Conservation (phyloP, 148 eudicot species). For the Dianthus caryophyllus region DNA sequence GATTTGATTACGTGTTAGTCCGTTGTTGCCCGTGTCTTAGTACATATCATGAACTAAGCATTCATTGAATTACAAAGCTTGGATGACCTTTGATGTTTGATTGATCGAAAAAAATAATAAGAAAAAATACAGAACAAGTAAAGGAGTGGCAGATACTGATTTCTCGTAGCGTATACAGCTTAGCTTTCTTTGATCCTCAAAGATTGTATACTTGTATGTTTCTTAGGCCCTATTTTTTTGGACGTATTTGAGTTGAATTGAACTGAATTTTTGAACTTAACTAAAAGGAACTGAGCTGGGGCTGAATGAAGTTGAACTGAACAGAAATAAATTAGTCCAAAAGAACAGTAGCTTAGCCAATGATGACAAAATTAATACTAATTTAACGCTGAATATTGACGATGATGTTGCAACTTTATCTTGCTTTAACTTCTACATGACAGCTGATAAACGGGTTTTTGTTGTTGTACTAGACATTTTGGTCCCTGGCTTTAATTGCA, state of each 20-base stretch:
- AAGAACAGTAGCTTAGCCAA: too few species aligned
- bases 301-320: too few species aligned
- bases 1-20: neutral
- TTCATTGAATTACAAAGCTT: neutral
- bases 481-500: too few species aligned
- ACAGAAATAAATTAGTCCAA: too few species aligned
- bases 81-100: neutral
- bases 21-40: neutral
- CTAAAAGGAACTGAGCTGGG: too few species aligned
- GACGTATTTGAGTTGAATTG: too few species aligned
- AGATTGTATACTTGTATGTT: constrained; percentile 10
- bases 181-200: constrained; percentile 4
- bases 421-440: neutral
- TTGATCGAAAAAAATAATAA: neutral
- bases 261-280: too few species aligned
- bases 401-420: neutral
- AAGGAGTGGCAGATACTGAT: neutral
- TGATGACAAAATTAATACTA: neutral
- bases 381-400: neutral
- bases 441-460: neutral
- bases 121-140: too few species aligned
- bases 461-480: too few species aligned
- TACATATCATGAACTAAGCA: neutral
- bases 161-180: constrained; percentile 15
- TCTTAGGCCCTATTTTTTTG: too few species aligned